Percentiles rank a stretch among this genome's conserved stretches.
These are phyloP conservation scores for Russula compacta DNA, from an alignment of 768 basidiomycete species.

Conservation along the genomic window DNA sequence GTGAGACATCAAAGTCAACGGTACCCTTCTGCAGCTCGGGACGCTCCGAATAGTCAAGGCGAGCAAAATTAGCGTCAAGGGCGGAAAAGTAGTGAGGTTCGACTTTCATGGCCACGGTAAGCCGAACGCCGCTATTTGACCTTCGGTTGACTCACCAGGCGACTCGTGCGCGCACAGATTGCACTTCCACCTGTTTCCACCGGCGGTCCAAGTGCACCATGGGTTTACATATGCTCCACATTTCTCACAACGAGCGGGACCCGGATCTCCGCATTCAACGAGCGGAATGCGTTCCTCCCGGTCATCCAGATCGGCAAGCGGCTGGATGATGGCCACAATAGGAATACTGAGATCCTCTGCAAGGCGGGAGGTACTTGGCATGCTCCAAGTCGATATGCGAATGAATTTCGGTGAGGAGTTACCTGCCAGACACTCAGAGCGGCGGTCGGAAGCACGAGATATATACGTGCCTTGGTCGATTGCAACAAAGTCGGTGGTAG, in stretches of 20 bases:
- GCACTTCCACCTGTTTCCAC: slow-evolving; percentile 83
- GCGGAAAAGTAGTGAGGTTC: slow-evolving; percentile 75
- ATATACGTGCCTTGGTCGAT: slow-evolving; percentile 71
- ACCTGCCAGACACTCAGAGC: slow-evolving; percentile 33
- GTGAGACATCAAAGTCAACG: slow-evolving; percentile 75
- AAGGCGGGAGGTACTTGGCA: slow-evolving; percentile 74
- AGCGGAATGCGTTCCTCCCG: slow-evolving; percentile 74
- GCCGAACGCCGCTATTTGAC: neutral
- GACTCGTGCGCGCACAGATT: slow-evolving; percentile 82
- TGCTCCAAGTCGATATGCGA: slow-evolving; percentile 81
- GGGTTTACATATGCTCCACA: slow-evolving; percentile 92
- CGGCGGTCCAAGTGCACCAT: slow-evolving; percentile 79
- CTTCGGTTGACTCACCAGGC: slow-evolving; percentile 48
- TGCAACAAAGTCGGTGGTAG: slow-evolving; percentile 81
- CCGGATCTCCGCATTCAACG: slow-evolving; percentile 58
- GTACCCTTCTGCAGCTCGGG: slow-evolving; percentile 89
- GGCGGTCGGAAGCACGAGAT: neutral
- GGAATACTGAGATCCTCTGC: slow-evolving; percentile 79
- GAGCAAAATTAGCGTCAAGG: slow-evolving; percentile 65
- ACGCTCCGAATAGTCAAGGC: slow-evolving; percentile 71
- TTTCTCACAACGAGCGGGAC: slow-evolving; percentile 75
- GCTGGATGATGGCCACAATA: slow-evolving; percentile 77
- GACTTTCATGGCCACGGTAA: slow-evolving; percentile 38
- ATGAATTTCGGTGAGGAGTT: slow-evolving; percentile 90
- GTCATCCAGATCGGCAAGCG: slow-evolving; percentile 74